Evolutionary conservation across 2,329 filamentous ascomycete species (phyloP).

Genomic region (Pseudogymnoascus sp.): DNA sequence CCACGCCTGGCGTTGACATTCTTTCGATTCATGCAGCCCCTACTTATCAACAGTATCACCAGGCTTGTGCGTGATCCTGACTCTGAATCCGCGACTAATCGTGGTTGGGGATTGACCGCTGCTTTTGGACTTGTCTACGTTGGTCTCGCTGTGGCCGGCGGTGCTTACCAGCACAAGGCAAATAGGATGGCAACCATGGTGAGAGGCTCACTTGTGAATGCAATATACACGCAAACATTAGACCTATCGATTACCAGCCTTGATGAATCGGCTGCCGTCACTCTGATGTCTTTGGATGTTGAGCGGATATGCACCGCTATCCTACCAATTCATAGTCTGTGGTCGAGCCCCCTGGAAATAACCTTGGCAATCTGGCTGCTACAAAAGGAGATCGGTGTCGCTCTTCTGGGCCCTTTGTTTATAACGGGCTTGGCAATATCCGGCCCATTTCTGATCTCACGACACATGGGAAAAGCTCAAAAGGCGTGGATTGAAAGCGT

Average conservation of each 20-base stretch:
- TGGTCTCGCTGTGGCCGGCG: conserved; percentile 18
- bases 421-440: conserved; percentile 11
- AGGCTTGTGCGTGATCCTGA: conserved; percentile 14
- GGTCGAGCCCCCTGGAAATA: not conserved
- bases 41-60: conserved; percentile 17
- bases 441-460: conserved; percentile 9
- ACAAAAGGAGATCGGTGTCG: not conserved
- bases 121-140: conserved; percentile 19
- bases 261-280: conserved; percentile 23
- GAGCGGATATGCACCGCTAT: conserved; percentile 29
- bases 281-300: conserved; percentile 25
- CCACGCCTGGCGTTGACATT: conserved; percentile 17
- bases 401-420: not conserved
- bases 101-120: conserved; percentile 18
- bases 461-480: conserved; percentile 9
- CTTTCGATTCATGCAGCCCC: conserved; percentile 20
- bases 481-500: conserved; percentile 18
- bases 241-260: conserved; percentile 21
- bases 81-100: conserved; percentile 12
- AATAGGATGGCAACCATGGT: conserved; percentile 21
- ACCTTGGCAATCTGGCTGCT: not conserved
- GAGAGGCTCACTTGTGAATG: conserved; percentile 21
- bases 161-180: conserved; percentile 21
- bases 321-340: conserved; percentile 8
- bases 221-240: conserved; percentile 25